Percentiles rank a stretch among this genome's conserved stretches.
Evolutionary conservation across 2,329 filamentous ascomycete genomes (phyloP).

Genomic region (Epichloe uncinata): DNA sequence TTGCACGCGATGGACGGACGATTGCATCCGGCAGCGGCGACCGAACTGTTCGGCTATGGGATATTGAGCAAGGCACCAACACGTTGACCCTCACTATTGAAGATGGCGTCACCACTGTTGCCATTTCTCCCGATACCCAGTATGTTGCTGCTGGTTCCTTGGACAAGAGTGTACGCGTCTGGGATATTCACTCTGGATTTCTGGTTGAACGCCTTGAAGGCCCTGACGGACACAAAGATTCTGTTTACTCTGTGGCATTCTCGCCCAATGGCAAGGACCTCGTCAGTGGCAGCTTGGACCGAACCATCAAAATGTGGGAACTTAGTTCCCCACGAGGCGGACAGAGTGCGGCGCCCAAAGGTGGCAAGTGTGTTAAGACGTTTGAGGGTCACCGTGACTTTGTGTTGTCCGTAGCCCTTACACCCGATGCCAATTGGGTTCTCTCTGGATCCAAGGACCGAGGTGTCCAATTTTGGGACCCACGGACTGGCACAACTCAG

Average conservation of each 20-base stretch:
- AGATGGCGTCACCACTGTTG: conserved; percentile 93
- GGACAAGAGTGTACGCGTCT: conserved; percentile 95
- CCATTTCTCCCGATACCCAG: conserved; percentile 89
- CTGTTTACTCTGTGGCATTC: conserved; percentile 93
- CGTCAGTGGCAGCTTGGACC: conserved; percentile 88
- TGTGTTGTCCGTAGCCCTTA: conserved; percentile 88
- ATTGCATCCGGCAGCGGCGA: conserved; percentile 95
- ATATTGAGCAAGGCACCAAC: conserved; percentile 73
- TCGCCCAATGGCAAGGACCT: conserved; percentile 86
- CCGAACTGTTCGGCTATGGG: conserved; percentile 89
- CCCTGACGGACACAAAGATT: conserved; percentile 89
- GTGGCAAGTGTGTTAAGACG: conserved; percentile 87
- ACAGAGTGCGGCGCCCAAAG: conserved; percentile 56
- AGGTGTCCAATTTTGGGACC: conserved; percentile 98
- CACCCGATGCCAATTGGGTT: conserved; percentile 89
- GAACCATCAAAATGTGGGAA: conserved; percentile 99
- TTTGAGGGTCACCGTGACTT: conserved; percentile 98
- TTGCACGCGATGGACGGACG: conserved; percentile 80
- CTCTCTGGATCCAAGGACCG: conserved; percentile 95
- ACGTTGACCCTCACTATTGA: conserved; percentile 83
- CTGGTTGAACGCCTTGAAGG: conserved; percentile 87
- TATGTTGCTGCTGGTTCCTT: conserved; percentile 90
- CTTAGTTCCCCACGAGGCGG: conserved; percentile 59
- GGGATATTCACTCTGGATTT: conserved; percentile 79
- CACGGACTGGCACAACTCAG: conserved; percentile 81